A percentile compares a stretch with the other conserved stretches of the same genome.
Evolutionary conservation across 495 filamentous ascomycete genomes (phyloP).

Genomic region (Podospora appendiculata): DNA sequence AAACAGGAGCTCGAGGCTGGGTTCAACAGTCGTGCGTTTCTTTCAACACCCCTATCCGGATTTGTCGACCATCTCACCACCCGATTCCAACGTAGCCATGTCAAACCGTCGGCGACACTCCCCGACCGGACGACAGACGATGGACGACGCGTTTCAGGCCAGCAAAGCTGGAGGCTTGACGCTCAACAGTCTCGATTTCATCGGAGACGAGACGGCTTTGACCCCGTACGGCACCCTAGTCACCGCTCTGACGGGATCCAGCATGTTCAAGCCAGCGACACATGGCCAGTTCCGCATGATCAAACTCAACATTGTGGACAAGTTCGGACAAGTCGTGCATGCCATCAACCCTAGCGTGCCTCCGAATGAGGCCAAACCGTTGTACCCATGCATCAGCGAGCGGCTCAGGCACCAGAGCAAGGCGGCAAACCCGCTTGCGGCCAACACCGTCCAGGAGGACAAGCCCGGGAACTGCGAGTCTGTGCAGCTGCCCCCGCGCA

Average conservation of each 20-base stretch:
- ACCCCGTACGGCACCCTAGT: conserved; percentile 24
- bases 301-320: conserved; percentile 45
- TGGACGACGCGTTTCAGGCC: conserved; percentile 9
- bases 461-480: conserved; percentile 18
- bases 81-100: conserved; percentile 29
- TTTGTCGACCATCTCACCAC: conserved; percentile 38
- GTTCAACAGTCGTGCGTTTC: conserved; percentile 18
- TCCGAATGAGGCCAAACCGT: conserved; percentile 23
- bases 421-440: too few relatives aligned
- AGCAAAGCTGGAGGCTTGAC: conserved; percentile 1
- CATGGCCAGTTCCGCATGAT: conserved; percentile 43
- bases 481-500: conserved; percentile 36
- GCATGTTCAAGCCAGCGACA: conserved; percentile 36
- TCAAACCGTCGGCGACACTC: conserved; percentile 28
- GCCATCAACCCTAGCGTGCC: conserved; percentile 23
- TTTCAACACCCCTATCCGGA: conserved; percentile 35
- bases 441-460: too few relatives aligned
- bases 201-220: conserved; percentile 15
- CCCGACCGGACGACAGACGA: background rate
- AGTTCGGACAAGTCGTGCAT: conserved; percentile 40
- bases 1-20: background rate
- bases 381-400: conserved; percentile 25
- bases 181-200: conserved; percentile 2
- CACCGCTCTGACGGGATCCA: background rate
- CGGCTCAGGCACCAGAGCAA: conserved; percentile 7